Evolutionary conservation across 306 rosid species (phyloP), one percentile per base, ranked within the genome.

Genomic region (Prinsepia uniflora): DNA sequence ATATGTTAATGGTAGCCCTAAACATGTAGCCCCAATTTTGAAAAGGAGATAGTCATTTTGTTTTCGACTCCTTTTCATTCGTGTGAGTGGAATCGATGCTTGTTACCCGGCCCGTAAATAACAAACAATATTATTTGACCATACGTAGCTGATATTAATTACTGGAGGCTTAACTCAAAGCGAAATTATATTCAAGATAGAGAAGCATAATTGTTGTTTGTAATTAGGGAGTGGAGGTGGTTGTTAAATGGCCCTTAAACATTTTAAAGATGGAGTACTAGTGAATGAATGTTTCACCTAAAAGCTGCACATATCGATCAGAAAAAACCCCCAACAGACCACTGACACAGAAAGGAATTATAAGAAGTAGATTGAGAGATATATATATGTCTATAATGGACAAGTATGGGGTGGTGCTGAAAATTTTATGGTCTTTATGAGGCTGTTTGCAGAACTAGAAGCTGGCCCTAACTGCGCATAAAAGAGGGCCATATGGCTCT

Each of bases 381-480:
- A 39, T 53, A 6, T 24, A 8, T 18, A 30, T 30, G 4, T 30
- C 36, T 40, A 39, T 53, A 40, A 53, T 54, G 53, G 52, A 11
- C 7, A 40, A 68, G 50, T 53, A 53, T 53, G 72, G 72, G 50
- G 5, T 3, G 63, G 20, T 68, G 20, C 63, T 41, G 41, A 53
- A 63, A 68, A 52, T 68, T 55, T 68, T 6, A 18, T 68, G 8
- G 63, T 41, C 41, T 41, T 68, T 53, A 68, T 52, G 49, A 55
- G 13, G 20, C 18, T 18, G 12, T 43, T 19, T 52, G 49, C 36
- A 68, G 49, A 68, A 34, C 10, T 49, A 40, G 24, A 53, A 52
- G 47, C 4, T 53, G 52, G 53, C 49, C 14, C 12, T 53, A 2
- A 19, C 56, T 50, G n/a, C 19, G 6, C 20, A 50, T 11, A 46